Evolutionary conservation across 2,329 filamentous ascomycete genomes (phyloP).

Genomic region (Diaporthe eres): DNA sequence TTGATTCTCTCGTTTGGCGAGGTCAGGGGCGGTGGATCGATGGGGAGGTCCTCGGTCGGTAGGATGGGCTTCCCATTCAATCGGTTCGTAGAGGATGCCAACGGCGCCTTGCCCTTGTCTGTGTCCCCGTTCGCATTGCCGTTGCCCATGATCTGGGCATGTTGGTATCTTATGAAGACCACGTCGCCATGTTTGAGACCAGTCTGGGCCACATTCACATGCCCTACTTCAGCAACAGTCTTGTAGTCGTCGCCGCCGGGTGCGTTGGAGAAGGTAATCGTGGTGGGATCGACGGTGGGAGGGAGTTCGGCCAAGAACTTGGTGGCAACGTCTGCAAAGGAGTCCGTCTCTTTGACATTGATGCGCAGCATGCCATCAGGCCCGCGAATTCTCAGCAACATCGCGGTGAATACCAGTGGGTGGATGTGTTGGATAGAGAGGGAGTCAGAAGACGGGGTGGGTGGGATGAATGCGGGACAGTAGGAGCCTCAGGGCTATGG

Average conservation of each 20-base stretch:
- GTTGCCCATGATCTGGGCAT: conserved; percentile 60
- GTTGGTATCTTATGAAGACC: conserved; percentile 86
- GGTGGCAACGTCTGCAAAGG: conserved; percentile 75
- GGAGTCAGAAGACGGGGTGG: not conserved
- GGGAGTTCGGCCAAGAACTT: conserved; percentile 73
- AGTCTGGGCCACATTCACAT: conserved; percentile 69
- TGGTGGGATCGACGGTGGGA: conserved; percentile 71
- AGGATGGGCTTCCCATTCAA: conserved; percentile 84
- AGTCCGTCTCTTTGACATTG: conserved; percentile 79
- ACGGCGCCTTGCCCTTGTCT: conserved; percentile 47
- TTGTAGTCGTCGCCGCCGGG: conserved; percentile 72
- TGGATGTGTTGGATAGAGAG: not conserved
- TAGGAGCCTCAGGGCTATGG: not conserved
- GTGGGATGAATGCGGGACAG: not conserved
- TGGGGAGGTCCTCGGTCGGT: conserved; percentile 75
- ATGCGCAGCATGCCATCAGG: conserved; percentile 94
- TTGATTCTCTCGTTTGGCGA: conserved; percentile 76
- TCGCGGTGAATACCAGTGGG: conserved; percentile 57
- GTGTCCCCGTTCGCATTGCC: conserved; percentile 55
- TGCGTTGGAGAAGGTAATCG: conserved; percentile 73
- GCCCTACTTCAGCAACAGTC: conserved; percentile 69
- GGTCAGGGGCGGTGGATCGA: conserved; percentile 70
- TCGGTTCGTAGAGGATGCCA: conserved; percentile 68
- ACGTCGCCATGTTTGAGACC: conserved; percentile 89
- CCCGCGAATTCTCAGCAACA: conserved; percentile 90